Conservation (phyloP, 2,329 filamentous ascomycete species). For the Trichoderma afroharzianum region DNA sequence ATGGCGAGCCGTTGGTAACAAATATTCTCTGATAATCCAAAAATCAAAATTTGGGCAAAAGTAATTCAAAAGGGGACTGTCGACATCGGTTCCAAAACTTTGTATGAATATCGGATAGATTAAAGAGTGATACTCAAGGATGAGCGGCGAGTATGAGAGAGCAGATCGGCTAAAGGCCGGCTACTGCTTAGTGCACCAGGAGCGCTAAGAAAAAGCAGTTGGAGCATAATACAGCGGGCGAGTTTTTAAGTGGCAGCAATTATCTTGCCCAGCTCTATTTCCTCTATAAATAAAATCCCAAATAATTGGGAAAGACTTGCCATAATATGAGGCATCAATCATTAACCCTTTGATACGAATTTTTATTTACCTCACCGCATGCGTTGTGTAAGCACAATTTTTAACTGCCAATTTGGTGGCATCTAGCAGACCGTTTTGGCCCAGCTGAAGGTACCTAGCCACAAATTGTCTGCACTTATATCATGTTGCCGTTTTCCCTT, state of each 20-base stretch:
- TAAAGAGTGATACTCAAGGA: background rate
- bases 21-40: constrained; percentile 17
- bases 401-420: background rate
- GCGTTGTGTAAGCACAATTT: background rate
- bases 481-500: background rate
- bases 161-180: constrained; percentile 13
- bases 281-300: background rate
- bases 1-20: background rate
- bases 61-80: constrained; percentile 1
- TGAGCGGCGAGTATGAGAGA: constrained; percentile 4
- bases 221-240: background rate
- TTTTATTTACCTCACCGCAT: background rate
- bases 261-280: background rate
- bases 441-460: background rate
- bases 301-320: background rate
- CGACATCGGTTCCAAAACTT: constrained; percentile 2
- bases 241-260: background rate
- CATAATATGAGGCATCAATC: background rate
- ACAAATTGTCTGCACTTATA: no score
- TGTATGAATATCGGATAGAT: background rate
- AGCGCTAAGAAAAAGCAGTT: background rate
- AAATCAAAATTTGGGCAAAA: background rate
- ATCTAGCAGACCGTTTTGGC: background rate
- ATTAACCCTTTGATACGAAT: background rate
- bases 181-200: background rate